Percentiles rank a stretch among this genome's conserved stretches.
phyloP scores from a whole-genome alignment of 2,329 filamentous ascomycete genomes.

The Penicillium sp. region DNA sequence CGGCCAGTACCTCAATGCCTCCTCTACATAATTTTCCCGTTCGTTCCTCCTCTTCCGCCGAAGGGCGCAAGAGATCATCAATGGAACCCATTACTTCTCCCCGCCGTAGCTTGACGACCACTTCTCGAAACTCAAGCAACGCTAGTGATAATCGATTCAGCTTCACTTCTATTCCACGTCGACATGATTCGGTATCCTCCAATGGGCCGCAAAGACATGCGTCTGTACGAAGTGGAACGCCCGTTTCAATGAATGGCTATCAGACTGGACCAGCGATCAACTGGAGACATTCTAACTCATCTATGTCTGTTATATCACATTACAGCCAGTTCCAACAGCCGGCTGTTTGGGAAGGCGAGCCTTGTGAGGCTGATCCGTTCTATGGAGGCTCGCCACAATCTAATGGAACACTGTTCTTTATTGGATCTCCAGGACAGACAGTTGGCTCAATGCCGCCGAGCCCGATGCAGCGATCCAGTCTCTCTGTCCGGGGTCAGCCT shows the following conservation, averaged over 20 bases:
- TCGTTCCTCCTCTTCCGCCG: constrained; percentile 27
- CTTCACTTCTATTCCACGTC: constrained; percentile 9
- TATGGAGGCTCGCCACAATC: constrained; percentile 20
- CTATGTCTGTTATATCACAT: constrained; percentile 21
- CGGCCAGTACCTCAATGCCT: constrained; percentile 25
- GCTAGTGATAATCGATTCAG: constrained; percentile 22
- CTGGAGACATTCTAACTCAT: constrained; percentile 14
- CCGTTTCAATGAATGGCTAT: constrained; percentile 6
- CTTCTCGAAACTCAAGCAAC: constrained; percentile 28
- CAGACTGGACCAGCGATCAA: constrained; percentile 2
- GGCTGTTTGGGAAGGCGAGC: constrained; percentile 20
- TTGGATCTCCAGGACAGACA: constrained; percentile 20
- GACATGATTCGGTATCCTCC: constrained; percentile 25
- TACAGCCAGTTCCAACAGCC: constrained; percentile 28
- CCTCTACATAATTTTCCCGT: constrained; percentile 27
- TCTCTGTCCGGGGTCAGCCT: constrained; percentile 20
- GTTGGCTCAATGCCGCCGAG: constrained; percentile 19
- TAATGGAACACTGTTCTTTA: constrained; percentile 18
- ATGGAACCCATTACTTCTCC: constrained; percentile 24
- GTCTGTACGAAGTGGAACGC: constrained; percentile 17
- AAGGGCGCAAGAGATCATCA: constrained; percentile 24
- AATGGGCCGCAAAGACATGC: constrained; percentile 20
- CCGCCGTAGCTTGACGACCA: constrained; percentile 36
- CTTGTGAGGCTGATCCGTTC: constrained; percentile 29
- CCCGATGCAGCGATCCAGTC: constrained; percentile 23